phyloP scores from a whole-genome alignment of 306 rosid species.

The Mucuna pruriens region DNA sequence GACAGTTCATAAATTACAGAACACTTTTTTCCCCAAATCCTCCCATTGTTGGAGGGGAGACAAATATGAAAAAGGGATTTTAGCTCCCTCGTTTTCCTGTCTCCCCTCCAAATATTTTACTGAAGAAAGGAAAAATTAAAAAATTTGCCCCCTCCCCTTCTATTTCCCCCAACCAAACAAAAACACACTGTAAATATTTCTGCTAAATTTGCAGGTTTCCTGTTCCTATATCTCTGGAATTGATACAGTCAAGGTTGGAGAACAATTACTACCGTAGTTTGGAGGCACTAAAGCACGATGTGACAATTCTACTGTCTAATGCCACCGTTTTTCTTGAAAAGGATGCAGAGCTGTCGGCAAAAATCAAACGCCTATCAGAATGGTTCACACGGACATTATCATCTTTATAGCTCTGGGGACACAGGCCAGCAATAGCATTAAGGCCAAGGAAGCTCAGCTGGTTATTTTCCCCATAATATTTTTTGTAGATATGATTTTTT shows the following conservation, averaged over 20 bases:
- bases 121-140: not conserved
- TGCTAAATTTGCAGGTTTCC: conserved; percentile 72
- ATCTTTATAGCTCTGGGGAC: conserved; percentile 54
- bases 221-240: conserved; percentile 78
- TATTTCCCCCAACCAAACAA: not conserved
- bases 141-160: not conserved
- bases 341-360: conserved; percentile 58
- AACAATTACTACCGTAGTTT: conserved; percentile 83
- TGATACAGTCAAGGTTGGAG: conserved; percentile 78
- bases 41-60: not conserved
- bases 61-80: not conserved
- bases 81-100: not conserved
- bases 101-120: not conserved
- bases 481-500: conserved; percentile 64
- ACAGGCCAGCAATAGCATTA: conserved; percentile 38
- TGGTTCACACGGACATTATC: conserved; percentile 73
- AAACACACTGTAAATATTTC: not conserved
- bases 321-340: conserved; percentile 63
- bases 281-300: conserved; percentile 89
- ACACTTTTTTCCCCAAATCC: not conserved
- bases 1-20: not conserved
- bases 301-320: conserved; percentile 65
- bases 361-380: conserved; percentile 73
- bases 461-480: conserved; percentile 36
- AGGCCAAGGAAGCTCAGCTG: conserved; percentile 48